These are phyloP conservation scores for Nephelium lappaceum DNA, from an alignment of 345 rosid genomes.

Conservation along the genomic window DNA sequence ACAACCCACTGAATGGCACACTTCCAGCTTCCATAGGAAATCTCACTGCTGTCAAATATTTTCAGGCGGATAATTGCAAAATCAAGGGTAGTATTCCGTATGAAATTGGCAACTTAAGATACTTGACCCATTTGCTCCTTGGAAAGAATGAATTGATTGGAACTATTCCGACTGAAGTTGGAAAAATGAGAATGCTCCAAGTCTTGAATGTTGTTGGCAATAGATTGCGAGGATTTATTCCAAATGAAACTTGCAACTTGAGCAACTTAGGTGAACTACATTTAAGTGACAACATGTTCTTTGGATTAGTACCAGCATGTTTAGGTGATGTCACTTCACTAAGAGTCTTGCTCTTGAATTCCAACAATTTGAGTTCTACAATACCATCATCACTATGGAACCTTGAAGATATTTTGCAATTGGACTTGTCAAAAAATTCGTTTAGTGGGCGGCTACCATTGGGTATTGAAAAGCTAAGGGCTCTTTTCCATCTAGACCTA, in stretches of 20 bases:
- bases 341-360: not conserved
- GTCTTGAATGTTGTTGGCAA: not conserved
- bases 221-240: constrained; percentile 1
- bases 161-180: constrained; percentile 13
- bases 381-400: constrained; percentile 18
- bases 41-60: not conserved
- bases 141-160: constrained; percentile 10
- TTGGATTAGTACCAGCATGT: constrained; percentile 7
- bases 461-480: constrained; percentile 25
- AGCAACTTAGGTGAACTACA: not conserved
- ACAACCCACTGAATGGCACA: constrained; percentile 9
- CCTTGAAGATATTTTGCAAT: constrained; percentile 12
- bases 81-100: constrained; percentile 13
- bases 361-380: constrained; percentile 18
- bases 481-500: constrained; percentile 6
- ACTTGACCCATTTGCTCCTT: constrained; percentile 2
- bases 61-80: not conserved
- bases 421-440: constrained; percentile 27
- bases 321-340: constrained; percentile 8
- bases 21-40: constrained; percentile 12
- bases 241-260: constrained; percentile 1
- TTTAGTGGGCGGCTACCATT: not conserved
- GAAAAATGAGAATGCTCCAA: constrained; percentile 12
- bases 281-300: not conserved
- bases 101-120: constrained; percentile 19